A percentile compares a stretch with the other conserved stretches of the same genome.
phyloP scores from a whole-genome alignment of 441 rosid genomes.

The Bocquillonia castaneifolia region DNA sequence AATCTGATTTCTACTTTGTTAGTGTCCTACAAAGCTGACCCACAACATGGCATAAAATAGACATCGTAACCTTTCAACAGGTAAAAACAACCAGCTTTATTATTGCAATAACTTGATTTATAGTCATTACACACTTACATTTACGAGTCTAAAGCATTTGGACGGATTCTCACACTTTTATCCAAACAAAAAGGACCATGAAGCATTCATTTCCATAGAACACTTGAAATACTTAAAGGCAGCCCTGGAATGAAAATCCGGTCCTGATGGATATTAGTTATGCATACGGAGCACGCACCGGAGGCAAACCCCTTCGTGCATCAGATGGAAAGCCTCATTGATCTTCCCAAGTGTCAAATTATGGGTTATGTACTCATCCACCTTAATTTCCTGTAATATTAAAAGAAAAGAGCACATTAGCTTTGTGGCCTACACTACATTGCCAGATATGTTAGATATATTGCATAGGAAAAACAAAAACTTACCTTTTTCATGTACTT shows the following conservation, averaged over 20 bases:
- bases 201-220: neutral
- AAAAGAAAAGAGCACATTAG: neutral
- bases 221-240: no score
- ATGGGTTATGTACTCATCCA: slow-evolving; percentile 86
- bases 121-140: slow-evolving; percentile 35
- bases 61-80: no score
- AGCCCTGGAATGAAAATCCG: no score
- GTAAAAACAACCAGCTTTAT: slow-evolving; percentile 23
- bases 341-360: slow-evolving; percentile 64
- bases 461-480: neutral
- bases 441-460: neutral
- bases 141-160: neutral
- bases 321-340: slow-evolving; percentile 76
- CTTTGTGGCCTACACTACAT: neutral
- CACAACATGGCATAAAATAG: no score
- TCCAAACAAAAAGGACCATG: neutral
- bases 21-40: no score
- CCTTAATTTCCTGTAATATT: slow-evolving; percentile 75
- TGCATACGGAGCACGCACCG: slow-evolving; percentile 70
- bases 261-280: no score
- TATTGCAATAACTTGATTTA: slow-evolving; percentile 45
- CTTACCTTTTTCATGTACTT: slow-evolving; percentile 88
- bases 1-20: no score
- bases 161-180: neutral
- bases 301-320: slow-evolving; percentile 86